phyloP scores from a whole-genome alignment of 257 asterid genomes.

The Prunella vulgaris region DNA sequence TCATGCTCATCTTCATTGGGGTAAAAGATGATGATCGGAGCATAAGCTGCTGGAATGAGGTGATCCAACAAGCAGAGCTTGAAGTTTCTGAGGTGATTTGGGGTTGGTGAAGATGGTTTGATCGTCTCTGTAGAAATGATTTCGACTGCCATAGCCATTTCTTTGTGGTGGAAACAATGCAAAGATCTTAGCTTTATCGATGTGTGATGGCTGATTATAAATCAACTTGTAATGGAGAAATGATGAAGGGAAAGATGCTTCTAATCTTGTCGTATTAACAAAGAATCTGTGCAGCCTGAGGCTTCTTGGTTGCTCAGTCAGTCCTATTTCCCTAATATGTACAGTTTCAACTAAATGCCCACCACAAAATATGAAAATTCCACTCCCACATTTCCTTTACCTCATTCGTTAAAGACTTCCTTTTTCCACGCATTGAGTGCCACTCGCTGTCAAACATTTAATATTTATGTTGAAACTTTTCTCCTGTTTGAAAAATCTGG shows the following conservation, averaged over 20 bases:
- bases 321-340: no score
- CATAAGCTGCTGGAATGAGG: conserved; percentile 69
- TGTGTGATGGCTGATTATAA: background rate
- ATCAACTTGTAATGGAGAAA: background rate
- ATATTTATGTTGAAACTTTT: no score
- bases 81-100: conserved; percentile 50
- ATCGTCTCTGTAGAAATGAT: conserved; percentile 42
- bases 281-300: background rate
- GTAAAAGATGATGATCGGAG: conserved; percentile 58
- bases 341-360: no score
- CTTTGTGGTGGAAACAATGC: background rate
- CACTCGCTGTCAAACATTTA: background rate
- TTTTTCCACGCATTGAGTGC: background rate
- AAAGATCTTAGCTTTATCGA: background rate
- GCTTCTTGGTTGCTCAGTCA: no score
- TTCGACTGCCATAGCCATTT: conserved; percentile 21
- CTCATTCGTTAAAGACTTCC: no score
- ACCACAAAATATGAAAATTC: no score
- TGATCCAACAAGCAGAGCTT: conserved; percentile 57
- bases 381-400: no score
- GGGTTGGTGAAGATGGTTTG: conserved; percentile 65
- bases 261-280: background rate
- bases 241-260: conserved; percentile 20
- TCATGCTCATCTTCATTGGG: conserved; percentile 29
- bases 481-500: no score